Conservation (phyloP, 768 basidiomycete species). For the Tricholoma matsutake region DNA sequence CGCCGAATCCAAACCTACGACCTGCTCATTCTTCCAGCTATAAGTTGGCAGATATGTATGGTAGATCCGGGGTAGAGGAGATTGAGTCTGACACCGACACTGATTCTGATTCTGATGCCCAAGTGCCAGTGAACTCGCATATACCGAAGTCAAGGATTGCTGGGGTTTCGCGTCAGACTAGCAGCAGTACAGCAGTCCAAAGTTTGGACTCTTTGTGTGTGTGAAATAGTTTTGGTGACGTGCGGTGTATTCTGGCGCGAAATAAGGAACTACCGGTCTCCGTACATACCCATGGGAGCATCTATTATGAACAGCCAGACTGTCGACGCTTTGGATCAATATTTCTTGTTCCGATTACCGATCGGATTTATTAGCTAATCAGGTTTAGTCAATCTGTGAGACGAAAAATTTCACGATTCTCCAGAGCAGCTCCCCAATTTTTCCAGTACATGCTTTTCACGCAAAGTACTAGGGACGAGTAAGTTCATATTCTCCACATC, state of each 20-base stretch:
- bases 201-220: not conserved
- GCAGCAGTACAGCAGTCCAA: not conserved
- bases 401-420: not conserved
- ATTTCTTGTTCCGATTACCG: no score
- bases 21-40: slow-evolving; percentile 26
- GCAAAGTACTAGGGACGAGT: slow-evolving; percentile 89
- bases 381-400: no score
- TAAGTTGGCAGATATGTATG: slow-evolving; percentile 36
- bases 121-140: slow-evolving; percentile 40
- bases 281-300: no score
- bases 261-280: no score
- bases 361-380: not conserved
- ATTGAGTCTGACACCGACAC: slow-evolving; percentile 39
- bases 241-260: no score
- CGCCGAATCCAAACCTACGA: slow-evolving; percentile 24
- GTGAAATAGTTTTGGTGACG: not conserved
- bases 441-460: slow-evolving; percentile 73
- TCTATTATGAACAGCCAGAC: no score
- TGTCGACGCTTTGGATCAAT: no score
- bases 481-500: slow-evolving; percentile 21
- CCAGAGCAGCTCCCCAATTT: slow-evolving; percentile 6
- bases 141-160: slow-evolving; percentile 60
- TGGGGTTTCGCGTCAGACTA: slow-evolving; percentile 28
- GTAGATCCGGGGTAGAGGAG: slow-evolving; percentile 30
- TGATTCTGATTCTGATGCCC: slow-evolving; percentile 41